phyloP scores from a whole-genome alignment of 257 asterid genomes.

The Solanum dulcamara region DNA sequence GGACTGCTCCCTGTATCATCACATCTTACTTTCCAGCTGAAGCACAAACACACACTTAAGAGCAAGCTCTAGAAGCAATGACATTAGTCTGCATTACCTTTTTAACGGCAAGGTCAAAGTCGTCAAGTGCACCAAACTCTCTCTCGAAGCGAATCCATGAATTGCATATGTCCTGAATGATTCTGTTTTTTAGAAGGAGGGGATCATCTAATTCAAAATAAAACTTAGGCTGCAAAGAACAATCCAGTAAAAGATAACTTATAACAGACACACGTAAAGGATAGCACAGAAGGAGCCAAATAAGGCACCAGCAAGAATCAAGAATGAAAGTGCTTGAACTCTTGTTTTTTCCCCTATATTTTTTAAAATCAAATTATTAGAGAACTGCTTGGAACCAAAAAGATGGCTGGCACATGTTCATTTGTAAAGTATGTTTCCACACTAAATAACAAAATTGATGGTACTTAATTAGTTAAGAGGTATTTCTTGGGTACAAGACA shows the following conservation, averaged over 20 bases:
- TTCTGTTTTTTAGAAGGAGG: slow-evolving; percentile 68
- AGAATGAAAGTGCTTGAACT: neutral
- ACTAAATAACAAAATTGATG: neutral
- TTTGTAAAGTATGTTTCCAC: neutral
- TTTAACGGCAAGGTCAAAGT: slow-evolving; percentile 68
- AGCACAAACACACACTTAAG: neutral
- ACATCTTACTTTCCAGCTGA: neutral
- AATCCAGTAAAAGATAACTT: neutral
- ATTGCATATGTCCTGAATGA: slow-evolving; percentile 91
- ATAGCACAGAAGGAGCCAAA: neutral
- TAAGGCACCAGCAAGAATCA: neutral
- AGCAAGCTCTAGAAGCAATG: neutral
- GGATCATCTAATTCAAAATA: slow-evolving; percentile 58
- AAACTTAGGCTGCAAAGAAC: slow-evolving; percentile 1
- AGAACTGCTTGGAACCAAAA: neutral
- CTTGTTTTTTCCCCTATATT: neutral
- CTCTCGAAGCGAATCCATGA: slow-evolving; percentile 95
- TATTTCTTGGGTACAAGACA: neutral
- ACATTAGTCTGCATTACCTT: slow-evolving; percentile 39
- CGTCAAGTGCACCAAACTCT: slow-evolving; percentile 76
- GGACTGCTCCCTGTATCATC: neutral
- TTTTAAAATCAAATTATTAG: neutral
- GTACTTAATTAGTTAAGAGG: neutral
- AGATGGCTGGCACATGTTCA: neutral
- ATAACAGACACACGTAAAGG: neutral